Evolutionary conservation across 305 asterid species (phyloP), one percentile per base, ranked within the genome.

Genomic region (Fraxinus ornus): DNA sequence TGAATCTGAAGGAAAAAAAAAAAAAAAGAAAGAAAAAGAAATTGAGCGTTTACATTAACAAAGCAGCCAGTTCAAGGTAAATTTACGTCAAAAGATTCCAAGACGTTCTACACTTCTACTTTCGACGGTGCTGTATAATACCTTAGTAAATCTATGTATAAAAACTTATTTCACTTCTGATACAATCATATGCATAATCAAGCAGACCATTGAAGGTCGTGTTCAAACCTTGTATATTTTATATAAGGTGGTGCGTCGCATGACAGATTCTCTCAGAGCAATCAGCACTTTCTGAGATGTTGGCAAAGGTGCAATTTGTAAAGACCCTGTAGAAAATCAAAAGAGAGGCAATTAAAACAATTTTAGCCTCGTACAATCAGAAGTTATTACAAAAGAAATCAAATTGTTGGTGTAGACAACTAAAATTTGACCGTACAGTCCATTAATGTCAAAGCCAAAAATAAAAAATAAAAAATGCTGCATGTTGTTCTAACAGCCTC

Each of bases 241-340:
- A 80, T 91, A 84, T 71, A 84, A 89, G 41, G 86, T 64, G 84
- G 97, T 86, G 62, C 98, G 92, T 30, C 89, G 92, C 91, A 84
- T 89, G 75, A 93, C 89, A 83, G 99, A 93, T 90, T 92, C 92
- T 88, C 85, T 91, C 81, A 94, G 86, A 86, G 93, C 93, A 86
- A 86, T 85, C 89, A 94, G 86, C 86, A 94, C 96, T 83, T 86
- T 92, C 36, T 89, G 88, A 81, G 95, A 81, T 52, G 89, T 83
- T 75, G 80, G 77, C 24, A 82, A 37, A 84, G 84, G 78, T n/a
- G 75, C 62, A 78, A 68, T 82, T 80, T 76, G 81, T 47, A 86
- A 72, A 85, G 78, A 82, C 57, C 80, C 93, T 91, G 90, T 36
- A 77, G 77, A 36, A 85, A 76, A 81, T 41, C 75, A 66, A 81